A percentile compares a stretch with the other conserved stretches of the same genome.
Conservation (phyloP, 495 filamentous ascomycete species). For the Penicillium longicatenatum region DNA sequence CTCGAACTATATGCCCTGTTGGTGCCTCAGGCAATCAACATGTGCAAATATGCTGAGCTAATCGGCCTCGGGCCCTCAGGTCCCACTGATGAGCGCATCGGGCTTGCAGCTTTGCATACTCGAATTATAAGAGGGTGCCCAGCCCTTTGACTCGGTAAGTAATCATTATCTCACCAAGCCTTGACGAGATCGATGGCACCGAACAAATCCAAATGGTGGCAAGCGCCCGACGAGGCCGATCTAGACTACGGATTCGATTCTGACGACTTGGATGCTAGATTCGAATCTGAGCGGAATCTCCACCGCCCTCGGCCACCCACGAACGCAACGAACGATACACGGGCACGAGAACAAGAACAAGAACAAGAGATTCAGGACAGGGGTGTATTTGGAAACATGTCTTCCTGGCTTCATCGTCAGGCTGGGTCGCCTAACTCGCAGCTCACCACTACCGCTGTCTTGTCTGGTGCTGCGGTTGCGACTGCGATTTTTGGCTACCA, state of each 20-base stretch:
- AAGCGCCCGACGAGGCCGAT: conserved; percentile 24
- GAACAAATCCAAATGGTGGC: conserved; percentile 27
- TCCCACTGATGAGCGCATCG: conserved; percentile 33
- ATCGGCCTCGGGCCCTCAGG: conserved; percentile 14
- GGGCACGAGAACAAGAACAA: conserved; percentile 4
- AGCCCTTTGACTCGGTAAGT: not conserved
- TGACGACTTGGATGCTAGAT: conserved; percentile 32
- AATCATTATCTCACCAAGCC: not conserved
- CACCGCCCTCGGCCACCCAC: conserved; percentile 6
- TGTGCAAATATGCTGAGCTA: conserved; percentile 4
- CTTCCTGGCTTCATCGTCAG: conserved; percentile 58
- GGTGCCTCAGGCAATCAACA: not conserved
- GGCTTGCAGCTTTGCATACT: conserved; percentile 19
- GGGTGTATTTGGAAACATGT: conserved; percentile 44
- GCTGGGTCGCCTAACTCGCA: conserved; percentile 59
- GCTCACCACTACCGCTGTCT: conserved; percentile 72
- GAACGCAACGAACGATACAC: conserved; percentile 12
- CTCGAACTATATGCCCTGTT: too few relatives aligned
- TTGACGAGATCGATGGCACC: conserved; percentile 14
- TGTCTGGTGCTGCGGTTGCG: conserved; percentile 75
- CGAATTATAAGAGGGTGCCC: conserved; percentile 22
- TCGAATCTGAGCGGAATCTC: conserved; percentile 17
- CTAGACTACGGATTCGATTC: conserved; percentile 37
- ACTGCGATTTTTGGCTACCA: conserved; percentile 73
- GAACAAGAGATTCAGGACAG: conserved; percentile 6